Percentiles rank a stretch among this genome's conserved stretches.
phyloP scores from a whole-genome alignment of 768 basidiomycete genomes.

The Aureoboletus auriporus region DNA sequence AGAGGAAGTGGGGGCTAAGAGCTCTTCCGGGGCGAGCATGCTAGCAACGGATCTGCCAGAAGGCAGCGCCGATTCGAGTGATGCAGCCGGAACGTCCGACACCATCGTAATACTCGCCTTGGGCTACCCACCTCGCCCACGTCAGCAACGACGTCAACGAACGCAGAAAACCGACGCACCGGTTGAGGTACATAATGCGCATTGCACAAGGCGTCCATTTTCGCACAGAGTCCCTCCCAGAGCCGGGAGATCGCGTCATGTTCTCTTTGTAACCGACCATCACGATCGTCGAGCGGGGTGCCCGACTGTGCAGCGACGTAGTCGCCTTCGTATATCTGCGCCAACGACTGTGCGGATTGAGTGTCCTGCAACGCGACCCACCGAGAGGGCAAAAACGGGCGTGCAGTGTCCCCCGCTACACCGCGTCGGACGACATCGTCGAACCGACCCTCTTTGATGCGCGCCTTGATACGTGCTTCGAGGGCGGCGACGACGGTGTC shows the following conservation, averaged over 20 bases:
- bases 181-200: conserved; percentile 94
- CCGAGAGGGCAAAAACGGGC: conserved; percentile 87
- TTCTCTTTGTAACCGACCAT: conserved; percentile 84
- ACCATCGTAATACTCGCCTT: conserved; percentile 84
- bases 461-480: conserved; percentile 86
- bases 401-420: conserved; percentile 63
- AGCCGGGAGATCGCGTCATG: conserved; percentile 79
- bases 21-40: conserved; percentile 92
- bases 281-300: conserved; percentile 64
- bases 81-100: conserved; percentile 74
- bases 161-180: conserved; percentile 41
- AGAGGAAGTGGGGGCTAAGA: conserved; percentile 56
- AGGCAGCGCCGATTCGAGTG: conserved; percentile 88
- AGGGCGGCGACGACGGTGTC: conserved; percentile 78
- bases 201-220: conserved; percentile 92
- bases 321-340: conserved; percentile 94
- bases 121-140: conserved; percentile 48
- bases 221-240: conserved; percentile 84
- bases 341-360: conserved; percentile 84
- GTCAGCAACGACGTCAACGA: background rate
- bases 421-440: conserved; percentile 89
- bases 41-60: conserved; percentile 69
- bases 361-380: conserved; percentile 86
- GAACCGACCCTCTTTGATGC: conserved; percentile 81
- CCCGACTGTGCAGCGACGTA: conserved; percentile 66